Evolutionary conservation across 1,284 basidiomycete species (phyloP).

Genomic region (Somion occarium): DNA sequence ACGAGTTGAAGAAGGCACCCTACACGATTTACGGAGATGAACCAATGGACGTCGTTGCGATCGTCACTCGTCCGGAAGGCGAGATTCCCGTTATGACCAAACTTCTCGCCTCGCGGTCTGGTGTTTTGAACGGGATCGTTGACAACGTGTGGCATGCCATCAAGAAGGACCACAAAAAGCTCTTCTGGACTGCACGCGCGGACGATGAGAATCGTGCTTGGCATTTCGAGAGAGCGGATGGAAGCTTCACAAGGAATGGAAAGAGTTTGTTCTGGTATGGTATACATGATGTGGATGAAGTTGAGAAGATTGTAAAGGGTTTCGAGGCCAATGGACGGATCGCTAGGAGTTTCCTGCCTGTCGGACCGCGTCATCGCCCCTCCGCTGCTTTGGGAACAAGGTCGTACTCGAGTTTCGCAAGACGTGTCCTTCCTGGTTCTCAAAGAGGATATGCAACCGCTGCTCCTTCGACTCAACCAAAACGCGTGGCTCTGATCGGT

Average conservation of each 20-base stretch:
- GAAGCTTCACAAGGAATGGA: slow-evolving; percentile 94
- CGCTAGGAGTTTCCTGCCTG: slow-evolving; percentile 49
- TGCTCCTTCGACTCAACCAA: slow-evolving; percentile 56
- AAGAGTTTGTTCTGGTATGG: slow-evolving; percentile 98
- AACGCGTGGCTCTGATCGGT: slow-evolving; percentile 93
- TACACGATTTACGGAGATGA: slow-evolving; percentile 98
- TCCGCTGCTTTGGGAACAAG: slow-evolving; percentile 32
- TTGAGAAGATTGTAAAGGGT: slow-evolving; percentile 79
- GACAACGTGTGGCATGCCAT: slow-evolving; percentile 98
- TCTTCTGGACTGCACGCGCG: slow-evolving; percentile 96
- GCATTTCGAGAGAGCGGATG: slow-evolving; percentile 99
- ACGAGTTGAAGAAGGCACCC: slow-evolving; percentile 73
- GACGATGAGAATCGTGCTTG: slow-evolving; percentile 96
- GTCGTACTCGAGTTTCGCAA: slow-evolving; percentile 74
- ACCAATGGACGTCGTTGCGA: slow-evolving; percentile 91
- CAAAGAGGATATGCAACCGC: slow-evolving; percentile 63
- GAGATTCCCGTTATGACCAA: slow-evolving; percentile 93
- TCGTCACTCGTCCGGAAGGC: slow-evolving; percentile 88
- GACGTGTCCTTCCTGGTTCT: slow-evolving; percentile 41
- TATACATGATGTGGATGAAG: slow-evolving; percentile 87
- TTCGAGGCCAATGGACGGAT: slow-evolving; percentile 88
- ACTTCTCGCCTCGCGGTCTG: slow-evolving; percentile 84
- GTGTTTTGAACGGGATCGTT: slow-evolving; percentile 89
- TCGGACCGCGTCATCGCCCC: slow-evolving; percentile 70
- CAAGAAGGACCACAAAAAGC: slow-evolving; percentile 89